Base-by-base conservation (phyloP, 1,139 yeast species). In the Lizanozyma gosingica region DNA sequence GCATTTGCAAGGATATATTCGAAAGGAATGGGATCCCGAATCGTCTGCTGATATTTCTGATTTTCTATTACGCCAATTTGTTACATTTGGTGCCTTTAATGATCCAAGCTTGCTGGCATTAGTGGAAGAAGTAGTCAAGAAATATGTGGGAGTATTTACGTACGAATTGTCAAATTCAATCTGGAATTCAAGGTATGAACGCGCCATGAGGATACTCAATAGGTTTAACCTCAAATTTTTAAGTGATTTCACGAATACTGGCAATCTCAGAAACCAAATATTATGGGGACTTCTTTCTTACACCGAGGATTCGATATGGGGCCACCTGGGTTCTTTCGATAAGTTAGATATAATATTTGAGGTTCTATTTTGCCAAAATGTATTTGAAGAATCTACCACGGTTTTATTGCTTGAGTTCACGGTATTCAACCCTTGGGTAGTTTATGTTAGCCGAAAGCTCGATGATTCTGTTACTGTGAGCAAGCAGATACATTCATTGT, bases 401-500 rank as follows among this genome's bases (percentile, higher is more conserved):
- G 41, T 45, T 8, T 37, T 46, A 2, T 41, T 61, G 3, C 33
- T 62, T n/a, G 67, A 65, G 42, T 63, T 63, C 40, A 50, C 46
- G 14, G 22, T 63, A 9, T 61, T 65, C 43, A 67, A 66, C 45
- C 63, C 61, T 14, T 53, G 57, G 62, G 40, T 52, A 15, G 36
- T 15, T 15, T 27, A 18, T 18, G 38, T 32, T 15, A n/a, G 29
- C n/a, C 15, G 15, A 4, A 16, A 18, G 36, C 14, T 37, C 17
- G 27, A 35, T 9, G 32, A 17, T 18, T 16, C 38, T 15, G 29
- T 17, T 14, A 37, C 6, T 27, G n/a, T 37, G 14, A 27, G 9
- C 18, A 6, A 37, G 35, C 14, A 22, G 35, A 36, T 9, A 15
- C 15, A n/a, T n/a, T 15, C 15, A n/a, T n/a, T 3, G 14, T 33